Conservation (phyloP, 1,139 yeast genomes). For the Candida sp. region DNA sequence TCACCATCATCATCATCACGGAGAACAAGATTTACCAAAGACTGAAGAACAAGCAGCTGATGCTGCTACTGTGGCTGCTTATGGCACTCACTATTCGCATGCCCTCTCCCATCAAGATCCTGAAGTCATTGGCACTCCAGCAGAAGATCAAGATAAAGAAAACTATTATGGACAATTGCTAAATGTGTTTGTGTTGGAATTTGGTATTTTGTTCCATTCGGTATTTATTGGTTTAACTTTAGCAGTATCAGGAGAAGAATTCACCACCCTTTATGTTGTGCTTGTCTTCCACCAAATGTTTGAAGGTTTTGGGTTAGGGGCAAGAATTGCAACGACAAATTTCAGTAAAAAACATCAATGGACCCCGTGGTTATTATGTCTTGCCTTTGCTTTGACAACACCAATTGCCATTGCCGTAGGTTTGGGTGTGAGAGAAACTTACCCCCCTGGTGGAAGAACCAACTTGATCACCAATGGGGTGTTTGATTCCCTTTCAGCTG, state of each 20-base stretch:
- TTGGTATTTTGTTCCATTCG: constrained; percentile 81
- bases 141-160: constrained; percentile 23
- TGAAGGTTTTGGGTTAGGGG: constrained; percentile 91
- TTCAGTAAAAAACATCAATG: constrained; percentile 51
- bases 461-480: constrained; percentile 74
- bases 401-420: constrained; percentile 88
- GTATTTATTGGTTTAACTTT: constrained; percentile 74
- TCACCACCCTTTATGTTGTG: constrained; percentile 72
- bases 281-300: constrained; percentile 88
- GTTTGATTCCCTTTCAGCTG: constrained; percentile 82
- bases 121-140: constrained; percentile 43
- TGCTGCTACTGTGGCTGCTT: constrained; percentile 14
- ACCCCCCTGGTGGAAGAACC: constrained; percentile 56
- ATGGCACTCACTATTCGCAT: constrained; percentile 47
- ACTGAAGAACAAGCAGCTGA: constrained; percentile 4
- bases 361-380: constrained; percentile 60
- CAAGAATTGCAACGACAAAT: constrained; percentile 70
- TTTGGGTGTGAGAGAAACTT: constrained; percentile 70
- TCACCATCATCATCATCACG: too few species aligned
- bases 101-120: constrained; percentile 53
- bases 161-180: constrained; percentile 43
- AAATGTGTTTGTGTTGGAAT: constrained; percentile 62
- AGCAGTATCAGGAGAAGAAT: constrained; percentile 72
- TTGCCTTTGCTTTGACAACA: constrained; percentile 68
- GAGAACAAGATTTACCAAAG: too few species aligned